Percentiles rank a stretch among this genome's conserved stretches.
Conservation (phyloP, 1,284 basidiomycete genomes). For the Cutaneotrichosporon dermatis region DNA sequence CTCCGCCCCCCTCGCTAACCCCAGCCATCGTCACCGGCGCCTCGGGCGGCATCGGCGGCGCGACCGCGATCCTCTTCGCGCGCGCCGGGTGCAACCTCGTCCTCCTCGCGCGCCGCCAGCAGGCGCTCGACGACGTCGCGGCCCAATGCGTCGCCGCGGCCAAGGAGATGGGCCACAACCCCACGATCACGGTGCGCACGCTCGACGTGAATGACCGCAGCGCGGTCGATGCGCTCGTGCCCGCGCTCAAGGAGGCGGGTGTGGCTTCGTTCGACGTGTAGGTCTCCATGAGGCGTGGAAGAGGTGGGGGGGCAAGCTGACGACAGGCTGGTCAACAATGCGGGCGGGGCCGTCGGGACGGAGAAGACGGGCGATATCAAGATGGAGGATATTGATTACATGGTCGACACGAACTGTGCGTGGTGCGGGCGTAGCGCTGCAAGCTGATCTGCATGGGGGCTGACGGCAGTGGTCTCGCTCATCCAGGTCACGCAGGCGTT, state of each 20-base stretch:
- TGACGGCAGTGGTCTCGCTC: conserved; percentile 6
- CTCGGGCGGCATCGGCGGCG: conserved; percentile 47
- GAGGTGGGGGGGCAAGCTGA: not conserved
- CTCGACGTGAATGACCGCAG: conserved; percentile 23
- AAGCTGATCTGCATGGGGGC: too few species aligned
- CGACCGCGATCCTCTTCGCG: conserved; percentile 53
- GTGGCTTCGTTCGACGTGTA: conserved; percentile 18
- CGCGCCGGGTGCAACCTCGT: conserved; percentile 60
- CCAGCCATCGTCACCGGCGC: conserved; percentile 46
- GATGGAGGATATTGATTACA: conserved; percentile 48
- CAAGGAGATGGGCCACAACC: conserved; percentile 4
- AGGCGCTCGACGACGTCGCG: conserved; percentile 57
- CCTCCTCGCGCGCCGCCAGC: conserved; percentile 56
- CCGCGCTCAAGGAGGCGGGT: conserved; percentile 10
- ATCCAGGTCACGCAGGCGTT: conserved; percentile 14
- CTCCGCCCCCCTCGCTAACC: not conserved
- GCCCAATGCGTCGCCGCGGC: conserved; percentile 4
- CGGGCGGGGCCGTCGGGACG: conserved; percentile 21
- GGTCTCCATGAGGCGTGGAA: not conserved
- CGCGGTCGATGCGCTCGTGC: conserved; percentile 15
- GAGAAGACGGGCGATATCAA: conserved; percentile 25
- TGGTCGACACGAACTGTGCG: conserved; percentile 82
- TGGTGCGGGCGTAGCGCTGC: conserved; percentile 8
- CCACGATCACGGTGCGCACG: conserved; percentile 6
- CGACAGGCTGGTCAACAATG: conserved; percentile 21